phyloP scores from a whole-genome alignment of 768 basidiomycete genomes.

The Lactarius psammicola region DNA sequence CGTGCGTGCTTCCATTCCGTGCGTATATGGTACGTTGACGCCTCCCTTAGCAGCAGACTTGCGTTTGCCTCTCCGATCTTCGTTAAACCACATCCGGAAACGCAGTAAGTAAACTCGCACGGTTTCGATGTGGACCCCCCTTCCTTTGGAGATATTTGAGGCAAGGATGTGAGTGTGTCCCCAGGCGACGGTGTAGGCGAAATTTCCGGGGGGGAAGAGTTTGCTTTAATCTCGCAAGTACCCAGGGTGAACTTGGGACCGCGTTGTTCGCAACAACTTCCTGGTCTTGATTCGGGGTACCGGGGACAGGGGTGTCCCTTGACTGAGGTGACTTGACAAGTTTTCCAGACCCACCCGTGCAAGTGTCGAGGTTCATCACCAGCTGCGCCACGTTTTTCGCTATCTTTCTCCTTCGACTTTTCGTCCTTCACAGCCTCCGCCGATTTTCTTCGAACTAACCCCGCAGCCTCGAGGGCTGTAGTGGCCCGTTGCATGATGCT shows the following conservation, averaged over 20 bases:
- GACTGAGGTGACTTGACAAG: conserved; percentile 68
- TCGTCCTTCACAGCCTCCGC: conserved; percentile 69
- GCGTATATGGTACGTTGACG: conserved; percentile 9
- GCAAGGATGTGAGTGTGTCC: conserved; percentile 49
- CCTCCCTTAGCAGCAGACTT: conserved; percentile 43
- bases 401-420: conserved; percentile 42
- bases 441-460: conserved; percentile 80
- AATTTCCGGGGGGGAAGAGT: conserved; percentile 34
- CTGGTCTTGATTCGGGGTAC: conserved; percentile 49
- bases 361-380: conserved; percentile 62
- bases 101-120: conserved; percentile 78
- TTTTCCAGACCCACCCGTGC: conserved; percentile 65
- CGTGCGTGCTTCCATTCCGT: conserved; percentile 21
- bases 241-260: conserved; percentile 61
- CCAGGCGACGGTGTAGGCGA: conserved; percentile 56
- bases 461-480: conserved; percentile 83
- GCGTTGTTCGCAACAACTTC: conserved; percentile 35
- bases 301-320: conserved; percentile 45
- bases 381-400: conserved; percentile 45
- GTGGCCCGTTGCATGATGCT: conserved; percentile 96
- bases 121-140: conserved; percentile 51
- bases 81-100: conserved; percentile 93
- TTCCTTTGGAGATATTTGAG: conserved; percentile 39
- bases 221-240: conserved; percentile 42
- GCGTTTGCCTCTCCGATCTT: conserved; percentile 85